Evolutionary conservation across 2,329 filamentous ascomycete species (phyloP).

Genomic region (Aspergillus ustus): DNA sequence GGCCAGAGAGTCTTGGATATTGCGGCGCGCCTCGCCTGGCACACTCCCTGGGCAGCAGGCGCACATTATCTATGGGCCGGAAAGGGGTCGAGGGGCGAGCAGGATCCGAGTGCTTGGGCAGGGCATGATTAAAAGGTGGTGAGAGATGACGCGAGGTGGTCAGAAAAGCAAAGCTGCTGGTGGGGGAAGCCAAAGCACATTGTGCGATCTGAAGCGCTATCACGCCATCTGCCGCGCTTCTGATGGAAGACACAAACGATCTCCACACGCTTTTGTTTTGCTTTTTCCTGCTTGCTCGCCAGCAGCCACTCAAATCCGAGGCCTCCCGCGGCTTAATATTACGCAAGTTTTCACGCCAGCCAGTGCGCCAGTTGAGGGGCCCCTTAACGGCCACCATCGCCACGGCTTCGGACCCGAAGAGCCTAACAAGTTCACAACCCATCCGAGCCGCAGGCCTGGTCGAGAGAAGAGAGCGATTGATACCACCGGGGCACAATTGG

Average conservation of each 20-base stretch:
- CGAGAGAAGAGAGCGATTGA: no score
- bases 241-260: neutral
- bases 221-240: constrained; percentile 1
- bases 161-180: constrained; percentile 11
- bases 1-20: neutral
- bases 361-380: neutral
- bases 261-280: neutral
- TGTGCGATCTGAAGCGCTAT: constrained; percentile 11
- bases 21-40: neutral
- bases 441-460: neutral
- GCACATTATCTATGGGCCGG: neutral
- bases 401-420: neutral
- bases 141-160: neutral
- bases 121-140: neutral
- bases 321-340: neutral
- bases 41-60: neutral
- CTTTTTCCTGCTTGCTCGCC: neutral
- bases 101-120: neutral
- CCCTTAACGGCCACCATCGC: neutral
- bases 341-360: neutral
- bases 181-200: neutral
- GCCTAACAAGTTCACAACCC: neutral
- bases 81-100: neutral
- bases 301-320: neutral
- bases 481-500: no score